Percentiles rank a stretch among this genome's conserved stretches.
phyloP scores from a whole-genome alignment of 2,329 filamentous ascomycete genomes.

The Cadophora gregata region DNA sequence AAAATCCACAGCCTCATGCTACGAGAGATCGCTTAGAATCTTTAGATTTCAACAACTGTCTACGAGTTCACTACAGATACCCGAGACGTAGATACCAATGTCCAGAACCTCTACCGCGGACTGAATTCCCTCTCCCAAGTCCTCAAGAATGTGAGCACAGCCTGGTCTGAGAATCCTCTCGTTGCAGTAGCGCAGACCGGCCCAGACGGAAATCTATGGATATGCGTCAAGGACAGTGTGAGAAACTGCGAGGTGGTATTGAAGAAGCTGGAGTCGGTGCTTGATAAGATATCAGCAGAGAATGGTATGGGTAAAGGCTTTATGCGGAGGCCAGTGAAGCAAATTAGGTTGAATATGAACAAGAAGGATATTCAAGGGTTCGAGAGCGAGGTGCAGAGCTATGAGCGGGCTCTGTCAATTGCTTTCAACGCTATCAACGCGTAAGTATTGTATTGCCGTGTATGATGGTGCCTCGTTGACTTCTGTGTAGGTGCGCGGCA shows the following conservation, averaged over 20 bases:
- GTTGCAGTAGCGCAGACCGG: background rate
- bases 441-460: background rate
- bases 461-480: background rate
- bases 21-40: background rate
- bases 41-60: background rate
- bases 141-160: background rate
- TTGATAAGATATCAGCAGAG: background rate
- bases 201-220: background rate
- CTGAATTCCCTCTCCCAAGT: background rate
- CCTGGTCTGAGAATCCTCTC: constrained; percentile 4
- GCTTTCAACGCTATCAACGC: constrained; percentile 4
- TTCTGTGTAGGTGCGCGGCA: background rate
- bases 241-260: background rate
- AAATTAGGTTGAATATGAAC: background rate
- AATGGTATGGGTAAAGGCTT: background rate
- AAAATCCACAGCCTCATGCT: background rate
- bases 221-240: constrained; percentile 3
- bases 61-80: background rate
- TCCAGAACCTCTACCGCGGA: background rate
- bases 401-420: background rate
- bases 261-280: background rate
- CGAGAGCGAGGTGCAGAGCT: background rate
- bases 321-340: constrained; percentile 5
- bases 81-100: background rate
- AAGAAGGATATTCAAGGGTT: constrained; percentile 3